Conservation (phyloP, 2,329 filamentous ascomycete genomes). For the Chaetothyriales sp. region DNA sequence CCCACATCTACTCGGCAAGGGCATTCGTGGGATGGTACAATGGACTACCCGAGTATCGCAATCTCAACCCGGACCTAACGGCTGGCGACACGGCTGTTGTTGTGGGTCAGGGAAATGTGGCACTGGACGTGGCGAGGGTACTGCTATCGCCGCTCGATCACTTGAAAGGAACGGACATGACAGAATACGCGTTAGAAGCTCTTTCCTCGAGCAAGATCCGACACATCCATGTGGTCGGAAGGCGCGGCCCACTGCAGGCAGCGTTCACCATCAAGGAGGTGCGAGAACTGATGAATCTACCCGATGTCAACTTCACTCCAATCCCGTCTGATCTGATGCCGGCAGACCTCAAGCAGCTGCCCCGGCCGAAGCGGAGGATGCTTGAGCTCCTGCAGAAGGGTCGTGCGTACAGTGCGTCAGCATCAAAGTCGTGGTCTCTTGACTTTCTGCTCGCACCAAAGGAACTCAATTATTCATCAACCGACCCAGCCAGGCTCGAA, state of each 20-base stretch:
- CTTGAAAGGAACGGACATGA: constrained; percentile 74
- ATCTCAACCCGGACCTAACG: constrained; percentile 59
- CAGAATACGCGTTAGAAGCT: constrained; percentile 64
- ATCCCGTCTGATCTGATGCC: constrained; percentile 56
- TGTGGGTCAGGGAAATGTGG: constrained; percentile 92
- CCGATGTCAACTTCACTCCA: constrained; percentile 56
- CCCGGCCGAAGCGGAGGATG: constrained; percentile 61
- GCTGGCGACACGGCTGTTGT: constrained; percentile 70
- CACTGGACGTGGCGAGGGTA: constrained; percentile 82
- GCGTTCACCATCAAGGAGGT: constrained; percentile 93
- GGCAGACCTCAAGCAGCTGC: constrained; percentile 51
- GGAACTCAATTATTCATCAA: constrained; percentile 44
- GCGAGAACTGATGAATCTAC: constrained; percentile 71
- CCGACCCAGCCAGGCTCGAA: constrained; percentile 40
- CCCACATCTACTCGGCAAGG: constrained; percentile 62
- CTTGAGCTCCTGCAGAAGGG: constrained; percentile 72
- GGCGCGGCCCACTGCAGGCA: constrained; percentile 80
- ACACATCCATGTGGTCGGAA: constrained; percentile 73
- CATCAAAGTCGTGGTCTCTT: constrained; percentile 64
- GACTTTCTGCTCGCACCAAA: constrained; percentile 72
- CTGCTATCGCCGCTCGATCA: constrained; percentile 62
- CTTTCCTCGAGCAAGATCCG: constrained; percentile 61
- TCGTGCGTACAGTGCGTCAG: constrained; percentile 38
- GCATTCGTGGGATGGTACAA: constrained; percentile 99
- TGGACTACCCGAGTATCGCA: constrained; percentile 68